Percentiles rank a stretch among this genome's conserved stretches.
Conservation (phyloP, 257 asterid species). For the Solanum gandarillasii region DNA sequence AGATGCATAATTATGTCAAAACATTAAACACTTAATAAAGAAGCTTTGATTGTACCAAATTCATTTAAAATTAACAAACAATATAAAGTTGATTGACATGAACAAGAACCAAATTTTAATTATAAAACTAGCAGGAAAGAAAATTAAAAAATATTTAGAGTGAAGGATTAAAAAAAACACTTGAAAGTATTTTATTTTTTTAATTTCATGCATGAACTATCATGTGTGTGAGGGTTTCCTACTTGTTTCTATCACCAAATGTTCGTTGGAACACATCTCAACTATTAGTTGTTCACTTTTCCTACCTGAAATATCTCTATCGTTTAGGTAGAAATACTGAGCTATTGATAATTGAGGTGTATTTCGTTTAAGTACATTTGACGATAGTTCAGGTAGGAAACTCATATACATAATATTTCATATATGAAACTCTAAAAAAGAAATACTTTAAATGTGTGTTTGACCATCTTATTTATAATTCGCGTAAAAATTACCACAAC, state of each 20-base stretch:
- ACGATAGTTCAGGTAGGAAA: neutral
- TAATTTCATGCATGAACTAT: neutral
- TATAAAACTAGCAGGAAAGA: neutral
- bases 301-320: neutral
- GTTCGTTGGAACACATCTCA: neutral
- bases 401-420: neutral
- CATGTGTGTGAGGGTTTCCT: neutral
- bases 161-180: neutral
- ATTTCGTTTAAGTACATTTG: too few relatives aligned
- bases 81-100: neutral
- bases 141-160: neutral
- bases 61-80: neutral
- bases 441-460: too few relatives aligned
- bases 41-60: neutral
- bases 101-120: neutral
- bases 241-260: neutral
- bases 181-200: neutral
- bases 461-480: neutral
- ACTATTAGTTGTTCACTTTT: neutral
- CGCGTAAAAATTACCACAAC: neutral
- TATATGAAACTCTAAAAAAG: neutral
- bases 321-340: neutral
- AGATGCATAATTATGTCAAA: neutral
- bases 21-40: neutral
- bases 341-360: neutral